These are phyloP conservation scores for Cercospora sp. DNA, from an alignment of 2,329 filamentous ascomycete genomes.

Conservation along the genomic window DNA sequence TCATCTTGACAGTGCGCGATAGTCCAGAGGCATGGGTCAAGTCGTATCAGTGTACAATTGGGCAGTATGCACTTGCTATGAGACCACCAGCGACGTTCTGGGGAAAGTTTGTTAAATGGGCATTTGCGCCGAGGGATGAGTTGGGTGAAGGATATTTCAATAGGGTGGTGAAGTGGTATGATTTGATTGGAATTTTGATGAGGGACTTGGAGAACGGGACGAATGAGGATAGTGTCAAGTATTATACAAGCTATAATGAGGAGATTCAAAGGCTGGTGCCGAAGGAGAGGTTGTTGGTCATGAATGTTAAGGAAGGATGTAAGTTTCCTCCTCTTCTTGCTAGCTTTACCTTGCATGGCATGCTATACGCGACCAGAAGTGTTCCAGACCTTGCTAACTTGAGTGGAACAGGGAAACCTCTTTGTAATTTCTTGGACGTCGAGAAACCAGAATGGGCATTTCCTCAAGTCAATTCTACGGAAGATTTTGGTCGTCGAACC, in stretches of 20 bases:
- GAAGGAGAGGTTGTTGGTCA: constrained; percentile 17
- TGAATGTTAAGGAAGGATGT: constrained; percentile 22
- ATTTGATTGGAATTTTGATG: constrained; percentile 4
- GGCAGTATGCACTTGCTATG: constrained; percentile 8
- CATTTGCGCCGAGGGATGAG: constrained; percentile 6
- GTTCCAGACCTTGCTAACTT: not conserved
- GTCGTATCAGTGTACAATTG: constrained; percentile 7
- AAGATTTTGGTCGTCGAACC: constrained; percentile 12
- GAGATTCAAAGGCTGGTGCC: constrained; percentile 16
- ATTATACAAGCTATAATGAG: constrained; percentile 8
- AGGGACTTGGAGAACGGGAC: constrained; percentile 10
- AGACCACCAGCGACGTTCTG: not conserved
- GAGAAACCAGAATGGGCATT: constrained; percentile 12
- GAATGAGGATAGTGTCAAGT: constrained; percentile 10
- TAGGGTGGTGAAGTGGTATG: not conserved
- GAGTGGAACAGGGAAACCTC: constrained; percentile 10
- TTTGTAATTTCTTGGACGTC: constrained; percentile 12
- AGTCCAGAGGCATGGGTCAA: constrained; percentile 15
- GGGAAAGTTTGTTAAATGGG: not conserved
- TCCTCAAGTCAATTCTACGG: constrained; percentile 13
- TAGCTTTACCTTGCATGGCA: not conserved
- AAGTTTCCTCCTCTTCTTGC: not conserved
- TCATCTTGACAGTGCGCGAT: constrained; percentile 39
- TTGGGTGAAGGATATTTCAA: not conserved
- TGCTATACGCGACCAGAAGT: not conserved